A percentile compares a stretch with the other conserved stretches of the same genome.
These are phyloP conservation scores for Haemoproteus tartakovskyi DNA, from an alignment of 169 alveolate genomes.

Conservation along the genomic window DNA sequence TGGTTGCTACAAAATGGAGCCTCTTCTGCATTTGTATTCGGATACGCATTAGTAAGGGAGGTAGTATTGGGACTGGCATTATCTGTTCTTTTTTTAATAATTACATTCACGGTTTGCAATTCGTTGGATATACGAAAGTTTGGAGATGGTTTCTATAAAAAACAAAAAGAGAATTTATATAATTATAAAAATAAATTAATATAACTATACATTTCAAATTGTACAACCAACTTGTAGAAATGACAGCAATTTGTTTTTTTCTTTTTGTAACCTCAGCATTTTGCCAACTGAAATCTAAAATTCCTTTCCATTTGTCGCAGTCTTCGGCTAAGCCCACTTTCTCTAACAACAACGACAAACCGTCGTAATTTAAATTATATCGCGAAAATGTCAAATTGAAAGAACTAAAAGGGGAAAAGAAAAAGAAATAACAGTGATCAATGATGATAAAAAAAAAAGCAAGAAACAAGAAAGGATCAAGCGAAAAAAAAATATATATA, in stretches of 20 bases:
- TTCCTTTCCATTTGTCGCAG: slow-evolving; percentile 27
- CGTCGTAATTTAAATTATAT: slow-evolving; percentile 49
- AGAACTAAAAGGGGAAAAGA: slow-evolving; percentile 16
- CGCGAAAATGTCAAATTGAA: slow-evolving; percentile 13
- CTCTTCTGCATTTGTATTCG: too few species aligned
- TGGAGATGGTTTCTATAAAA: slow-evolving; percentile 56
- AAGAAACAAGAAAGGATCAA: slow-evolving; percentile 3
- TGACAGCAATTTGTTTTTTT: neutral
- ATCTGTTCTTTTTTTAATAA: neutral
- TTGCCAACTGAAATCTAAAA: slow-evolving; percentile 61
- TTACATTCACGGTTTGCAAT: slow-evolving; percentile 6
- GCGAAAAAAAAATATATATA: neutral
- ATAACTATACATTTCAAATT: too few species aligned
- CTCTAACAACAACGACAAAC: slow-evolving; percentile 45
- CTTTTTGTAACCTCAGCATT: slow-evolving; percentile 8
- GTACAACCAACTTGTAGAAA: too few species aligned
- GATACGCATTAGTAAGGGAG: too few species aligned
- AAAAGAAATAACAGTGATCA: neutral
- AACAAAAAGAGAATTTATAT: too few species aligned
- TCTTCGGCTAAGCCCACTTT: slow-evolving; percentile 19
- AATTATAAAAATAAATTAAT: too few species aligned
- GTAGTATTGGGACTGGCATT: neutral
- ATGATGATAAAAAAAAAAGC: neutral
- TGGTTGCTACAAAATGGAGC: too few species aligned
- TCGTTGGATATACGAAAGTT: slow-evolving; percentile 27